Base-by-base conservation (phyloP, 2,329 filamentous ascomycete genomes). In the Aaosphaeria pasadenensis region DNA sequence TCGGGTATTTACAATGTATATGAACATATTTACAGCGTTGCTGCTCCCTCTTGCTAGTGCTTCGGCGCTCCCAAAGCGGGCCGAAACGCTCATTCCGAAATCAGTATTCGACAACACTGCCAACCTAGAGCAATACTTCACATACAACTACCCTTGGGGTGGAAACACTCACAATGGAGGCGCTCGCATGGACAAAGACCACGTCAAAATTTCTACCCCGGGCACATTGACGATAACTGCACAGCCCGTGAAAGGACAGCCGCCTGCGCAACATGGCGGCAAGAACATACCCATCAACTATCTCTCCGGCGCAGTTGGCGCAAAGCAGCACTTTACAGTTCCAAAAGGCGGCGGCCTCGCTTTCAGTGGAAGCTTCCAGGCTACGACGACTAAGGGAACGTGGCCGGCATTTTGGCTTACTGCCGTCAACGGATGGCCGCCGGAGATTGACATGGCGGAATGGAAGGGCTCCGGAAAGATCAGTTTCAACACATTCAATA, bases 371-470 rank as follows among this genome's bases (percentile, higher is more conserved):
- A 61, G 67, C 9, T 73, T 76, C 49, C 59, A 69, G 44, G 74
- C 74, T 0, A 61, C 73, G 1, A 63, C 63, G 0, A 57, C 55
- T 5, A 55, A 69, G 49, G 74, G 77, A 5, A 81, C 78, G 0
- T 83, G 80, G 81, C 80, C 80, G 0, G 80, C 80, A 0, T 83
- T 83, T 55, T 83, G 80, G 80, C 63, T 83, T 11, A 82, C 78
- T 1, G 78, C 71, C 0, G 78, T 78, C 0, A 59, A 78, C 40
- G 71, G 73, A 0, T 83, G 81, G 80, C 80, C 80, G 11, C 81
- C 80, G 0, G 81, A 83, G 72, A 75, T 83, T 47, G 80, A 83
- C 58, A 73, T 83, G 64, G 80, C 80, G 1, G 80, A 83, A 63
- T 83, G 80, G 80, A 83, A 83, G 59, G 80, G 80, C 11, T 72